Conservation (phyloP, 805 yeast genomes). For the Starmerella tilneyi region DNA sequence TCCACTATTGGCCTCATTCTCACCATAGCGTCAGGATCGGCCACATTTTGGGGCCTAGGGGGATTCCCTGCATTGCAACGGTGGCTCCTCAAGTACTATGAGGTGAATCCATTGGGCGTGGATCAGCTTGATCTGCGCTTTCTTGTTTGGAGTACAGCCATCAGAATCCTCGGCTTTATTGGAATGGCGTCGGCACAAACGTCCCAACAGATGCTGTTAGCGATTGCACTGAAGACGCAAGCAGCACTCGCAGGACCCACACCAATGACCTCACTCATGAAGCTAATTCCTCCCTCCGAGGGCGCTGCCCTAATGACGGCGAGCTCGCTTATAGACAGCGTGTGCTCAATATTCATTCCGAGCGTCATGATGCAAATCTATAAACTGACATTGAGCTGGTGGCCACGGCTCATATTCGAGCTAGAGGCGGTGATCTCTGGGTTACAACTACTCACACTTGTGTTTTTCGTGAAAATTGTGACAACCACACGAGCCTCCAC, state of each 20-base stretch:
- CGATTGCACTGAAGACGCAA: background rate
- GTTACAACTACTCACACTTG: background rate
- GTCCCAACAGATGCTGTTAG: background rate
- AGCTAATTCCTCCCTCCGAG: background rate
- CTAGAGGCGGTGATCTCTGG: background rate
- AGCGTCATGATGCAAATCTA: background rate
- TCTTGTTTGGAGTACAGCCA: background rate
- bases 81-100: background rate
- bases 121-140: constrained; percentile 1
- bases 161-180: background rate
- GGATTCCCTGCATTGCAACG: background rate
- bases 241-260: background rate
- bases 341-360: background rate
- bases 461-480: background rate
- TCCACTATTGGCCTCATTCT: background rate
- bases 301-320: constrained; percentile 1
- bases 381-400: background rate
- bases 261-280: background rate
- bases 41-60: background rate
- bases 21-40: background rate
- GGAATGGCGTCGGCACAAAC: background rate
- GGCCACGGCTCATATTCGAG: constrained; percentile 2
- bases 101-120: background rate
- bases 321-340: background rate
- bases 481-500: background rate